These are phyloP conservation scores for Aplosporella prunicola DNA, from an alignment of 2,329 filamentous ascomycete genomes.

Conservation along the genomic window DNA sequence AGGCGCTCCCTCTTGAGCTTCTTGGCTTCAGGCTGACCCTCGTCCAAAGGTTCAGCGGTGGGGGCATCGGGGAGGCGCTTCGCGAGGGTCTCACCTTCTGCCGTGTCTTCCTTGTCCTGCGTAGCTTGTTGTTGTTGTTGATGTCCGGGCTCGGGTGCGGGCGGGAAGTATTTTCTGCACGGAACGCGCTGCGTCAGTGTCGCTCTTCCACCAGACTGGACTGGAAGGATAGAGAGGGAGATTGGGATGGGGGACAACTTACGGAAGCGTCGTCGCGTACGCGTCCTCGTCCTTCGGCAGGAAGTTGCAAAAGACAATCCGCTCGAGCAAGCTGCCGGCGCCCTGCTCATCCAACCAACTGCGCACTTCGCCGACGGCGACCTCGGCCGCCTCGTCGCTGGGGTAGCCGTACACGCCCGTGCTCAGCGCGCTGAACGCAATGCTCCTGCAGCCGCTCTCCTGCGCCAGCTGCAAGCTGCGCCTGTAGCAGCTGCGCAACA, in stretches of 20 bases:
- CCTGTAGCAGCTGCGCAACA: conserved; percentile 58
- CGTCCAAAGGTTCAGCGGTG: conserved; percentile 35
- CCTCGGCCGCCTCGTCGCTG: conserved; percentile 57
- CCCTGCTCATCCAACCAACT: conserved; percentile 40
- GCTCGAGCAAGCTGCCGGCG: conserved; percentile 45
- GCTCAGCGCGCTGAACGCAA: conserved; percentile 79
- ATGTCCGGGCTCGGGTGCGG: conserved; percentile 9
- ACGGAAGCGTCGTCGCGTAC: conserved; percentile 67
- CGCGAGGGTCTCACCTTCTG: conserved; percentile 24
- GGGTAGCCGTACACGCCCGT: conserved; percentile 90
- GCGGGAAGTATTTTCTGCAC: conserved; percentile 28
- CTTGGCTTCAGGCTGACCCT: conserved; percentile 38
- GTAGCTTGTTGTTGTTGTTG: background rate
- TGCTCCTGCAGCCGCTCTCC: conserved; percentile 52
- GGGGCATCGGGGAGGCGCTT: conserved; percentile 41
- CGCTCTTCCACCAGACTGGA: conserved; percentile 9
- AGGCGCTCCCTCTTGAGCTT: conserved; percentile 34
- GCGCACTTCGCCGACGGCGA: conserved; percentile 55
- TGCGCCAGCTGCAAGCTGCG: conserved; percentile 64
- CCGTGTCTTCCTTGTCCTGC: conserved; percentile 21
- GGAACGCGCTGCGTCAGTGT: background rate
- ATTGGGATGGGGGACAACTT: too few species aligned
- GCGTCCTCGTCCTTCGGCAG: conserved; percentile 64
- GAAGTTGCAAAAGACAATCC: conserved; percentile 80
- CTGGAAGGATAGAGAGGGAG: background rate